Conservation (phyloP, 345 rosid species). For the Ricinus communis region DNA sequence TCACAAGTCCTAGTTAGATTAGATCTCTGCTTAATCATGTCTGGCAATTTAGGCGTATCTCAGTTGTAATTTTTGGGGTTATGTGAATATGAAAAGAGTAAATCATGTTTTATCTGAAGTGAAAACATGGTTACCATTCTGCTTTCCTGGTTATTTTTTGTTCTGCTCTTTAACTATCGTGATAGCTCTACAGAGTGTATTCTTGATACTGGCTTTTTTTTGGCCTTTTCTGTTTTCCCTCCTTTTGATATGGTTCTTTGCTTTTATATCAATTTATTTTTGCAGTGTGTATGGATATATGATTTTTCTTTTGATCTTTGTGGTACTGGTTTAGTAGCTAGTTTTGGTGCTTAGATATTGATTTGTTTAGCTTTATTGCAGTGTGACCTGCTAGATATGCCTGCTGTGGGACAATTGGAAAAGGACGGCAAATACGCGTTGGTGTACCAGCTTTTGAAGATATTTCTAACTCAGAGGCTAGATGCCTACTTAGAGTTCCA, state of each 20-base stretch:
- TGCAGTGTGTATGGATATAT: not conserved
- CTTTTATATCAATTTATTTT: not conserved
- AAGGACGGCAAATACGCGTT: constrained; percentile 66
- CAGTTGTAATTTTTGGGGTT: constrained; percentile 2
- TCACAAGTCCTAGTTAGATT: not conserved
- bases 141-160: not conserved
- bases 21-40: not conserved
- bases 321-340: not conserved
- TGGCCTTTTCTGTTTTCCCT: not conserved
- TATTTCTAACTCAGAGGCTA: constrained; percentile 75
- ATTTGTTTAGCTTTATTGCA: constrained; percentile 36
- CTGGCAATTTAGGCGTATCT: not conserved
- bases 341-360: not conserved
- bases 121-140: too few species aligned
- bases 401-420: constrained; percentile 81
- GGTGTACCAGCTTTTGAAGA: constrained; percentile 78
- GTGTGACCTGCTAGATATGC: constrained; percentile 94
- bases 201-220: not conserved
- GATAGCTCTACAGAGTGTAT: not conserved
- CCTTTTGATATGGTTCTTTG: too few species aligned
- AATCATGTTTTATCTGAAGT: too few species aligned
- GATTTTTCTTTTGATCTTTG: not conserved
- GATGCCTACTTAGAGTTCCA: constrained; percentile 78
- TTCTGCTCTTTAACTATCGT: not conserved
- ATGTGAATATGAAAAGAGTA: not conserved